Base-by-base conservation (phyloP, 805 yeast species). In the Yarrowia keelungensis region DNA sequence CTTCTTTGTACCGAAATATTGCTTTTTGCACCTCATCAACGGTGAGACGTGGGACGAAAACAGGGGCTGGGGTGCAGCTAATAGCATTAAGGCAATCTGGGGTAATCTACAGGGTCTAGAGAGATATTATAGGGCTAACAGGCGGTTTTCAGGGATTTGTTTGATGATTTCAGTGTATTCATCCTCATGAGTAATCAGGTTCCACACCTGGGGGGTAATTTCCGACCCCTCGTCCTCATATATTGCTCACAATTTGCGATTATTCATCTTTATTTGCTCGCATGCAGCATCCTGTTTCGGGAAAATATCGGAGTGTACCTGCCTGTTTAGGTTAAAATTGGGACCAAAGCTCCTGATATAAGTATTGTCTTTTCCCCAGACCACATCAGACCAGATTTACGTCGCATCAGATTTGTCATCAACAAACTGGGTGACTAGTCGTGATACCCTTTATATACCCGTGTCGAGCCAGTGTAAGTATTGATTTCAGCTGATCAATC, bases 251-350 rank as follows among this genome's bases (percentile, higher is more conserved):
- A 8, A 8, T 58, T 58, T 58, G 2, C 42, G 64, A 58, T 58
- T 58, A 58, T 58, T 58, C 64, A 58, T 58, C 64, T 42, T 12
- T 26, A 42, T 42, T 43, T 42, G 49, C 64, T 43, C 64, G 64
- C 64, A 32, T 43, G 50, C 49, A 58, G 36, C 64, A 42, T 58
- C 64, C 50, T 43, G 11, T 58, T 58, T 58, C 50, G 64, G 64
- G n/a, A 15, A 58, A 10, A 4, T 32, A n/a, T 42, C 50, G 50
- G 64, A 42, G 45, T 58, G 41, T 35, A 58, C 64, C 32, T 58
- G 43, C 64, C 64, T 58, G 26, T 43, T 58, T 58, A n/a, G 64
- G 64, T 42, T 58, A 58, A 58, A 42, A 58, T 9, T 58, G 32
- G 16, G 47, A 42, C 50, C 62, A 15, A 11, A 3, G 22, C 62